A percentile compares a stretch with the other conserved stretches of the same genome.
Evolutionary conservation across 352 stramenopile species (phyloP).

Genomic region (Globisporangium nunn): DNA sequence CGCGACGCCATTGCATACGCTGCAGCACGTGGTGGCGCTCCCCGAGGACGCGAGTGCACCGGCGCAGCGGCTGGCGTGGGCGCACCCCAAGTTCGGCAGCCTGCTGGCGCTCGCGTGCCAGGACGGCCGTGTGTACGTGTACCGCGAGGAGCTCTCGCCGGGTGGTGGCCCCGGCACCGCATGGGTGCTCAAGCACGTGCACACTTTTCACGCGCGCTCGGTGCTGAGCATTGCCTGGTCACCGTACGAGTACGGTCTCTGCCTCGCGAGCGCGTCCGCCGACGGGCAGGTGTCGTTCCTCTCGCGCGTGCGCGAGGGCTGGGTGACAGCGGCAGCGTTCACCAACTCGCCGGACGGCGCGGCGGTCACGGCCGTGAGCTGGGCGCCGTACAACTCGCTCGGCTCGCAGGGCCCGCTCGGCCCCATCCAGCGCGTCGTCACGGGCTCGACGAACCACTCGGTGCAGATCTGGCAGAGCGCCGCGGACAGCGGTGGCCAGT

Average conservation of each 20-base stretch:
- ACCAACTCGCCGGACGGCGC: conserved; percentile 65
- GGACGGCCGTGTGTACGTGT: conserved; percentile 83
- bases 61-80: conserved; percentile 77
- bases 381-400: conserved; percentile 85
- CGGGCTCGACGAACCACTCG: conserved; percentile 54
- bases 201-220: conserved; percentile 59
- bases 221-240: conserved; percentile 82
- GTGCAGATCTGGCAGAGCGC: conserved; percentile 61
- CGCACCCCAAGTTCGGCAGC: conserved; percentile 80
- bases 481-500: conserved; percentile 21
- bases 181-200: conserved; percentile 73
- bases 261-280: conserved; percentile 67
- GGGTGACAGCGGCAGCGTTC: conserved; percentile 73
- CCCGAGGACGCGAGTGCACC: conserved; percentile 58
- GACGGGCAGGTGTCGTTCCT: conserved; percentile 83
- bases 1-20: conserved; percentile 14
- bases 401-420: conserved; percentile 59
- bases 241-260: conserved; percentile 83
- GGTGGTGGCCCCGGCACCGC: conserved; percentile 45
- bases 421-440: conserved; percentile 68
- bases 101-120: conserved; percentile 71
- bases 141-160: conserved; percentile 67
- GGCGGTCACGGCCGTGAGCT: conserved; percentile 75
- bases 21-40: conserved; percentile 61
- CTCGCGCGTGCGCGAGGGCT: conserved; percentile 75